Evolutionary conservation across 2,329 filamentous ascomycete species (phyloP), one percentile per base, ranked within the genome.

Genomic region (Canariomyces notabilis): DNA sequence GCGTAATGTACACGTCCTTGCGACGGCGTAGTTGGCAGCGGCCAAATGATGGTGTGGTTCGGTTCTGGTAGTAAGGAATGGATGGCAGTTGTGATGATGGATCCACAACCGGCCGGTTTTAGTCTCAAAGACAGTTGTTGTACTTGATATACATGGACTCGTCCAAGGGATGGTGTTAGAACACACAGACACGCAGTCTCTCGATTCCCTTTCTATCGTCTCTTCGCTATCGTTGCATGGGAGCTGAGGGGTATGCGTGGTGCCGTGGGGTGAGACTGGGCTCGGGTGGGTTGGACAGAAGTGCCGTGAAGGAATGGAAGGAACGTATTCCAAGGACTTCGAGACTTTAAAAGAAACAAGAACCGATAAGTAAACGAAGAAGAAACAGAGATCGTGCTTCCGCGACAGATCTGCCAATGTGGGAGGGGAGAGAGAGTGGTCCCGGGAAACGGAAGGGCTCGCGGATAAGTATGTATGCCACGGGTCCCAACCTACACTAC

Each of bases 391-490:
- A 70, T 68, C 65, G 72, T 63, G 65, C 58, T 62, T 63, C 63
- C 64, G 64, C 64, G 62, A 71, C 68, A 65, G 63, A 69, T 65
- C 60, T 73, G 70, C 67, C 69, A 69, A 74, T 75, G 65, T 67
- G 63, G 63, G 61, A 59, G 66, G 61, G 57, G 50, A 65, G 61
- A 57, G 61, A 66, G 61, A 55, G 63, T 64, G 8, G 20, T 33
- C 22, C 23, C 59, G 60, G 62, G 69, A 29, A 69, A 61, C 69
- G 71, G 72, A 61, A 61, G 55, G 55, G 55, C 58, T 55, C 49
- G 58, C 56, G 70, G 63, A 76, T 75, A 76, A 73, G 73, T 75
- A 74, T 48, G 73, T 75, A 74, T 48, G 49, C 41, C 44, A 40
- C 35, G 45, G 36, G 29, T 33, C 59, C 59, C 59, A 61, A 65